Evolutionary conservation across 1,284 basidiomycete genomes (phyloP).

Genomic region (Macrocystidia cucumis): DNA sequence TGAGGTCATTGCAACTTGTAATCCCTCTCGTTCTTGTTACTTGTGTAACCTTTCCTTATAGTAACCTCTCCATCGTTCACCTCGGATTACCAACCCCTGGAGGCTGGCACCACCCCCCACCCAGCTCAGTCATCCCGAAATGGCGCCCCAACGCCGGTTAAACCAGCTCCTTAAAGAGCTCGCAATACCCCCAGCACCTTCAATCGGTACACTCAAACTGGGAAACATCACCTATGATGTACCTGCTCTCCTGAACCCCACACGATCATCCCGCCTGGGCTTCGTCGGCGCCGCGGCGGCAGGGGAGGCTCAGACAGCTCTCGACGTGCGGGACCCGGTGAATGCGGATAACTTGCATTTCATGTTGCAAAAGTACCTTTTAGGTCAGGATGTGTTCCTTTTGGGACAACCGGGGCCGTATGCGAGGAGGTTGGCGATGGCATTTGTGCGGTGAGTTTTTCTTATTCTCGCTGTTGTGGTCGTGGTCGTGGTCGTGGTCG

Average conservation of each 20-base stretch:
- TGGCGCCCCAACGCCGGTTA: constrained; percentile 37
- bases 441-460: constrained; percentile 48
- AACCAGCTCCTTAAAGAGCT: constrained; percentile 38
- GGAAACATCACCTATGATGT: constrained; percentile 52
- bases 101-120: too few species aligned
- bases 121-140: constrained; percentile 7
- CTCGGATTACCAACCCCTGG: too few species aligned
- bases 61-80: too few species aligned
- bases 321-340: constrained; percentile 41
- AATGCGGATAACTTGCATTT: constrained; percentile 55
- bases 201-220: constrained; percentile 48
- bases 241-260: constrained; percentile 35
- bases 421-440: constrained; percentile 50
- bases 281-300: too few species aligned
- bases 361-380: constrained; percentile 58
- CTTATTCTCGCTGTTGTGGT: not conserved
- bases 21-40: not conserved
- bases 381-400: constrained; percentile 60
- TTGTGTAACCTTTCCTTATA: not conserved
- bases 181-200: constrained; percentile 23
- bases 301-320: constrained; percentile 29
- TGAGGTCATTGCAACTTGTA: not conserved
- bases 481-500: not conserved
- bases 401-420: constrained; percentile 61
- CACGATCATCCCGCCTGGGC: constrained; percentile 40